These are phyloP conservation scores for Aphanocladium album DNA, from an alignment of 2,329 filamentous ascomycete genomes.

Conservation along the genomic window DNA sequence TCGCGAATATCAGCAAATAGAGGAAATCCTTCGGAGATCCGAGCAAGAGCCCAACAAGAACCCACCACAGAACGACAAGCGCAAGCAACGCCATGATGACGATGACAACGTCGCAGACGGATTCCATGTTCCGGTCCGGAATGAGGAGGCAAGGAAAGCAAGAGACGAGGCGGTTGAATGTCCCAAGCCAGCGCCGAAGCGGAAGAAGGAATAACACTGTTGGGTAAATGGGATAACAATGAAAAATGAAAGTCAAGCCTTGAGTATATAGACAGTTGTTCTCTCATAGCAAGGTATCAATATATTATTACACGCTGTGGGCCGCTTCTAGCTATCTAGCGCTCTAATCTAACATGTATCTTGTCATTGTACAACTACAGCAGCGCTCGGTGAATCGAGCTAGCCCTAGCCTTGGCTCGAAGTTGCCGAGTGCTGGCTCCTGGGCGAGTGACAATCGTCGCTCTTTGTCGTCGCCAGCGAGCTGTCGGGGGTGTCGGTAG, in stretches of 20 bases:
- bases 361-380: slow-evolving; percentile 11
- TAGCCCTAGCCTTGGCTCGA: neutral
- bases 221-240: too few species aligned
- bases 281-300: neutral
- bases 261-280: too few species aligned
- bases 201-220: too few species aligned
- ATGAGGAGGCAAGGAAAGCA: too few species aligned
- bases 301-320: slow-evolving; percentile 13
- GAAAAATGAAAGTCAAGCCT: too few species aligned
- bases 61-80: neutral
- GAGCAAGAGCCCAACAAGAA: neutral
- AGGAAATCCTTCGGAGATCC: neutral
- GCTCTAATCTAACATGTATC: slow-evolving; percentile 11
- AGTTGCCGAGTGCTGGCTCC: slow-evolving; percentile 2
- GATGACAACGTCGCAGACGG: neutral
- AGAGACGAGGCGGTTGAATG: too few species aligned
- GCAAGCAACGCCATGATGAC: neutral
- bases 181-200: too few species aligned
- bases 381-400: neutral
- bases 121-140: too few species aligned
- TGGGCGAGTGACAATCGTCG: slow-evolving; percentile 8
- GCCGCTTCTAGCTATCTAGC: slow-evolving; percentile 12
- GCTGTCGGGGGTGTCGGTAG: slow-evolving; percentile 8
- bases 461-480: slow-evolving; percentile 11
- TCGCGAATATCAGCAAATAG: neutral